phyloP scores from a whole-genome alignment of 192 early-diverging fungal species.

The Gorgonomyces haynaldii region DNA sequence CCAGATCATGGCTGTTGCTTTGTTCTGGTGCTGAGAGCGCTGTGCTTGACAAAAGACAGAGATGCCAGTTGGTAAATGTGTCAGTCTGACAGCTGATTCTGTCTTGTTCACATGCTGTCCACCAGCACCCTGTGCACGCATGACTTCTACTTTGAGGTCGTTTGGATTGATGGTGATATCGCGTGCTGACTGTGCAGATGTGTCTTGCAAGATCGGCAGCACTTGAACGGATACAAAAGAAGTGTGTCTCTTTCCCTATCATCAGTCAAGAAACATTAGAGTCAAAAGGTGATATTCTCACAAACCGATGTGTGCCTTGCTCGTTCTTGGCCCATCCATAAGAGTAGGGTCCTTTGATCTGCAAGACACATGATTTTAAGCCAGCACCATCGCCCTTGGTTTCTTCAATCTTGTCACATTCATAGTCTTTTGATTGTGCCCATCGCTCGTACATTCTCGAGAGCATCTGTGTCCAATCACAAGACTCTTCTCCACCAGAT shows the following conservation, averaged over 20 bases:
- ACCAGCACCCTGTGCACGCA: conserved; percentile 42
- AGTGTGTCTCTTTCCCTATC: conserved; percentile 38
- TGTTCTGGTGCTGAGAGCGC: conserved; percentile 88
- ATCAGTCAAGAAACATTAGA: conserved; percentile 13
- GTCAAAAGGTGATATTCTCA: conserved; percentile 40
- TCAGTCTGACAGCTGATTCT: conserved; percentile 85
- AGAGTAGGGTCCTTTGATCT: conserved; percentile 33
- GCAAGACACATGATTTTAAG: conserved; percentile 27
- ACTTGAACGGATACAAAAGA: conserved; percentile 39
- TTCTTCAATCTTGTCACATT: conserved; percentile 26
- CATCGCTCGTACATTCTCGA: conserved; percentile 13
- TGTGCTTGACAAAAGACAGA: conserved; percentile 72
- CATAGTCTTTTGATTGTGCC: conserved; percentile 4
- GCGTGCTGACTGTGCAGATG: conserved; percentile 2
- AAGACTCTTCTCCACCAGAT: conserved; percentile 35
- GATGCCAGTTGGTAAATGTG: conserved; percentile 85
- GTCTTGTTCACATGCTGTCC: conserved; percentile 89
- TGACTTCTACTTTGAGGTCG: conserved; percentile 43
- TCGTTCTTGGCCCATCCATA: conserved; percentile 43
- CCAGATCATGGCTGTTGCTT: conserved; percentile 74
- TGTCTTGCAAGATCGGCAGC: conserved; percentile 19
- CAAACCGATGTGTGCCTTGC: conserved; percentile 39
- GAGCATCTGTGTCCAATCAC: conserved; percentile 32
- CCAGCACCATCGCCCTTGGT: conserved; percentile 30
- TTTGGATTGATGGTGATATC: conserved; percentile 23